phyloP scores from a whole-genome alignment of 2,329 filamentous ascomycete genomes.

The Colletotrichum lindemuthianum region DNA sequence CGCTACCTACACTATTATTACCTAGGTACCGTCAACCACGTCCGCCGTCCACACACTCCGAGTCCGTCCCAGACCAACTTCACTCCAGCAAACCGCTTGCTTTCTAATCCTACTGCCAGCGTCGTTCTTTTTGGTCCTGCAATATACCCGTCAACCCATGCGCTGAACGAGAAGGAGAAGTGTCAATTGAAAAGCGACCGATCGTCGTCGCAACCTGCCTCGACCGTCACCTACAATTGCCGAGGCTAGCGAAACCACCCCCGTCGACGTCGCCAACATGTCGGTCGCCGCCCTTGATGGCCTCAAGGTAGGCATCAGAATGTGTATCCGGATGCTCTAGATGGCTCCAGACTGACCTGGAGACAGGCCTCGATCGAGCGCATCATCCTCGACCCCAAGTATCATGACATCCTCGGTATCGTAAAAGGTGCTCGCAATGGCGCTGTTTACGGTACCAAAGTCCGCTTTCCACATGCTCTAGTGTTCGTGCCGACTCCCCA shows the following conservation, averaged over 20 bases:
- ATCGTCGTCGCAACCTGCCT: constrained; percentile 8
- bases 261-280: constrained; percentile 18
- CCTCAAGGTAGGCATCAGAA: constrained; percentile 26
- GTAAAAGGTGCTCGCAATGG: constrained; percentile 97
- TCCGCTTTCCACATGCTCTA: constrained; percentile 96
- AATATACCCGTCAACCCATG: constrained; percentile 13
- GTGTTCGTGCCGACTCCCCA: constrained; percentile 61
- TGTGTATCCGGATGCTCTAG: not conserved
- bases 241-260: constrained; percentile 30
- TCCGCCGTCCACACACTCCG: not conserved
- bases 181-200: constrained; percentile 17
- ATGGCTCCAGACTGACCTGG: constrained; percentile 8
- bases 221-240: constrained; percentile 18
- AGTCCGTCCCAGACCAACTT: not conserved
- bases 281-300: constrained; percentile 34
- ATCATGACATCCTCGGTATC: constrained; percentile 86
- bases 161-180: constrained; percentile 6
- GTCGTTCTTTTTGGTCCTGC: constrained; percentile 10
- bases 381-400: constrained; percentile 82
- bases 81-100: not conserved
- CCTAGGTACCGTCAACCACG: not conserved
- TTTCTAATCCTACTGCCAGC: not conserved
- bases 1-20: not conserved
- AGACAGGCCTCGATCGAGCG: constrained; percentile 75
- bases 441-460: constrained; percentile 95